Conservation (phyloP, 2,329 filamentous ascomycete species). For the Calonectria leucothoes region DNA sequence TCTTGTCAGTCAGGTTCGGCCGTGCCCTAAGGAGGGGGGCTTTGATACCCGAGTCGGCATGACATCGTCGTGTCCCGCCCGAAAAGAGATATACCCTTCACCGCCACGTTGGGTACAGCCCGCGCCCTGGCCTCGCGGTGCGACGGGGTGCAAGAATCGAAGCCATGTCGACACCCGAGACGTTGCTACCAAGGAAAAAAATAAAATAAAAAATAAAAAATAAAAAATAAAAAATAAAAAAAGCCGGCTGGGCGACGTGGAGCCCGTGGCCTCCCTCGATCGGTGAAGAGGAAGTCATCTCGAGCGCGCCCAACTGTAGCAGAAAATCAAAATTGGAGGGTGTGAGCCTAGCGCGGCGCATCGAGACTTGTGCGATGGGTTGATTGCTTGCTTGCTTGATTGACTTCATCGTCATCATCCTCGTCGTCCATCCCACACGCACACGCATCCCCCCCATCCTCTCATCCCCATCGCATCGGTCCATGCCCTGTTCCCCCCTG, state of each 20-base stretch:
- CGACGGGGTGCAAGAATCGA: constrained; percentile 25
- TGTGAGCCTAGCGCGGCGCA: constrained; percentile 28
- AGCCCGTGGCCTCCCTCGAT: constrained; percentile 27
- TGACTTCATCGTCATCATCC: constrained; percentile 9
- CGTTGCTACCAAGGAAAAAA: constrained; percentile 24
- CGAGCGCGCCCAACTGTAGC: constrained; percentile 6
- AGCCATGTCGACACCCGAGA: constrained; percentile 20
- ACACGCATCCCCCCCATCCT: background rate
- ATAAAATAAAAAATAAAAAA: no score
- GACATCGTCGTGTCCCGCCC: constrained; percentile 12
- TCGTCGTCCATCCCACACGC: constrained; percentile 14
- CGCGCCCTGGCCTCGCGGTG: constrained; percentile 7
- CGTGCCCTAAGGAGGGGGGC: background rate
- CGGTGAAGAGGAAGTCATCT: constrained; percentile 23
- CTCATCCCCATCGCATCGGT: constrained; percentile 3
- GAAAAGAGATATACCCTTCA: constrained; percentile 26
- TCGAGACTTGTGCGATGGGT: no score
- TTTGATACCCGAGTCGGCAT: constrained; percentile 23
- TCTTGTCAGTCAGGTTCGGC: constrained; percentile 3
- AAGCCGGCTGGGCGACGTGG: constrained; percentile 26
- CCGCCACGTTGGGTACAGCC: constrained; percentile 32
- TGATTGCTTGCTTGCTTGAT: no score
- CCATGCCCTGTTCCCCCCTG: constrained; percentile 14
- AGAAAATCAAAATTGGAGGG: constrained; percentile 6
- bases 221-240: no score